Evolutionary conservation across 2,329 filamentous ascomycete species (phyloP), one percentile per base, ranked within the genome.

Genomic region (Cytospora mali): DNA sequence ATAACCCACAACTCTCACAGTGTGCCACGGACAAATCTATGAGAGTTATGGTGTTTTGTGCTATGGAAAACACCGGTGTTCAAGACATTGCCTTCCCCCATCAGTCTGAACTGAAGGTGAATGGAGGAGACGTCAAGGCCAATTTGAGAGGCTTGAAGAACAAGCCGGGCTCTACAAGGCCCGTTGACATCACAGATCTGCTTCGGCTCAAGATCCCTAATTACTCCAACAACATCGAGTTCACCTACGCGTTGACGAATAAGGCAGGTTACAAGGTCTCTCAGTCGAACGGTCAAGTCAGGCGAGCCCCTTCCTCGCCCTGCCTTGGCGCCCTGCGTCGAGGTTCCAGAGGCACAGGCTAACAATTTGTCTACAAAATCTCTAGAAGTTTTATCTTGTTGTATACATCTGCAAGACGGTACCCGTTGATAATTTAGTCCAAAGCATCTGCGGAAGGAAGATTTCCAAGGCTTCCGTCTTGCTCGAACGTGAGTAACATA

Each of bases 131-230:
- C 62, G 84, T 97, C 68, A 95, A 94, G 75, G 89, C 90, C n/a
- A 99, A 98, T 73, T 83, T 96, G 68, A 90, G 95, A 68, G 95
- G 95, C 5, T 77, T 99, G 66, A 99, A 99, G 77, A 97, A 97
- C 75, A 96, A 95, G 75, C 92, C 94, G 7, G 95, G 95, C 25
- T 96, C 95, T 51, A 99, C 95, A 48, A 88, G 92, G 70, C 95
- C 95, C 9, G 93, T 92, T 53, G 95, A 99, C 76, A 90, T 99
- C 66, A 99, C 95, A 9, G 80, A 84, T 67, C 83, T 86, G 64
- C 80, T 98, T 52, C 86, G 89, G 21, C 84, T 91, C 31, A 88
- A 85, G 66, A 84, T 87, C 13, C 72, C 81, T 21, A 82, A 82
- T 50, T 96, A 94, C 71, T 79, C 79, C 59, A 98, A 98, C 72